phyloP scores from a whole-genome alignment of 2,329 filamentous ascomycete species.

The Claviceps fusiformis region DNA sequence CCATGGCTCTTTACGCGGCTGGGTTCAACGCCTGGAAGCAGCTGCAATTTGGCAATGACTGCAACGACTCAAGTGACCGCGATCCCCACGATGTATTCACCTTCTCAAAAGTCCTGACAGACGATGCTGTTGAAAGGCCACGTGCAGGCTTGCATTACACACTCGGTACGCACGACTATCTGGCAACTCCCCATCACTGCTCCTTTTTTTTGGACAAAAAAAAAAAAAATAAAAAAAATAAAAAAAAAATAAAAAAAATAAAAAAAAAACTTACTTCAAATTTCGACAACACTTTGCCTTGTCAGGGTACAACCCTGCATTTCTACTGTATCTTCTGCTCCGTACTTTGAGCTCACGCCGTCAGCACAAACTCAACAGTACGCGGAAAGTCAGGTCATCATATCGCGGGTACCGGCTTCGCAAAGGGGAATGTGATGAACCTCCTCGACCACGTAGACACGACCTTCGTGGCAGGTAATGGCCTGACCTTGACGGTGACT shows the following conservation, averaged over 20 bases:
- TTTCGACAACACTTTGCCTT: neutral
- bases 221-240: no score
- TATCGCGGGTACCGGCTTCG: conserved; percentile 2
- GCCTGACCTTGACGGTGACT: neutral
- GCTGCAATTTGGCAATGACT: conserved; percentile 24
- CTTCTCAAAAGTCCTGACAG: conserved; percentile 30
- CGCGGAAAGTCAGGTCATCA: neutral
- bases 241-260: no score
- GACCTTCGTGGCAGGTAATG: conserved; percentile 2
- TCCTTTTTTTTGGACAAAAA: neutral
- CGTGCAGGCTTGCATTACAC: conserved; percentile 30
- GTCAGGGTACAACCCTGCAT: neutral
- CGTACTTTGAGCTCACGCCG: neutral
- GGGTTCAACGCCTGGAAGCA: conserved; percentile 49
- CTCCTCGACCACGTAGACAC: neutral
- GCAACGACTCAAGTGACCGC: neutral
- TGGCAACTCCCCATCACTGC: neutral
- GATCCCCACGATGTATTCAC: conserved; percentile 30
- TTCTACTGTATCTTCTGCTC: neutral
- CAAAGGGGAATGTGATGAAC: neutral
- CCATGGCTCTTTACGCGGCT: conserved; percentile 37
- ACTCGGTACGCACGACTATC: conserved; percentile 23
- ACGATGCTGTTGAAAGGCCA: conserved; percentile 21
- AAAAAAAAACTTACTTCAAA: no score
- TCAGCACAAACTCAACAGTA: neutral